Conservation (phyloP, 2,329 filamentous ascomycete species). For the Hymenoscyphus infarciens region DNA sequence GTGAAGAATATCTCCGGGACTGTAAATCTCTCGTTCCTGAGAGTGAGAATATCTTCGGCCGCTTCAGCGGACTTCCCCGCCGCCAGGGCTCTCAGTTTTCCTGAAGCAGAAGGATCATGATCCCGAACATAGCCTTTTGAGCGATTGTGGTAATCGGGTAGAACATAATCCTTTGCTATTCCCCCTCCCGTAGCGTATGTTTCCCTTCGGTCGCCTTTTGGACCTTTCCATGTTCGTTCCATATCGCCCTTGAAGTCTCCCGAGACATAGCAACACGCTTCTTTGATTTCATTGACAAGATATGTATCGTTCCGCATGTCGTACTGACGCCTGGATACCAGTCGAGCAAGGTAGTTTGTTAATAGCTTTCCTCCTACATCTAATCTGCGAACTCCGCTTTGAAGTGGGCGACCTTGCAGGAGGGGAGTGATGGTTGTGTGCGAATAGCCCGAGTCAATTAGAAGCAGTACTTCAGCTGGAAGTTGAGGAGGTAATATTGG, state of each 20-base stretch:
- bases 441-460: constrained; percentile 90
- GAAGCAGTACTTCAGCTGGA: constrained; percentile 76
- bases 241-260: constrained; percentile 73
- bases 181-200: constrained; percentile 46
- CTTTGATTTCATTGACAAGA: constrained; percentile 95
- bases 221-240: constrained; percentile 80
- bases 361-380: constrained; percentile 90
- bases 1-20: constrained; percentile 89
- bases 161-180: constrained; percentile 84
- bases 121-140: constrained; percentile 68
- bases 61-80: constrained; percentile 41
- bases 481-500: constrained; percentile 40
- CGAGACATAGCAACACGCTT: constrained; percentile 80
- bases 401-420: constrained; percentile 74
- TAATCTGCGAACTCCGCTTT: constrained; percentile 76
- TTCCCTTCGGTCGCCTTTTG: constrained; percentile 54
- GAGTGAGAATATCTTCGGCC: constrained; percentile 75
- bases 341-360: constrained; percentile 86
- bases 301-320: constrained; percentile 93
- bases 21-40: constrained; percentile 88
- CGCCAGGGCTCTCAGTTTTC: constrained; percentile 44
- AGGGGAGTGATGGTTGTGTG: constrained; percentile 88
- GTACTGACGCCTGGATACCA: constrained; percentile 87
- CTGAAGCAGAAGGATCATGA: constrained; percentile 67
- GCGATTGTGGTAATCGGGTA: constrained; percentile 70